phyloP scores from a whole-genome alignment of 495 filamentous ascomycete species.

The Penicillium ucsense region DNA sequence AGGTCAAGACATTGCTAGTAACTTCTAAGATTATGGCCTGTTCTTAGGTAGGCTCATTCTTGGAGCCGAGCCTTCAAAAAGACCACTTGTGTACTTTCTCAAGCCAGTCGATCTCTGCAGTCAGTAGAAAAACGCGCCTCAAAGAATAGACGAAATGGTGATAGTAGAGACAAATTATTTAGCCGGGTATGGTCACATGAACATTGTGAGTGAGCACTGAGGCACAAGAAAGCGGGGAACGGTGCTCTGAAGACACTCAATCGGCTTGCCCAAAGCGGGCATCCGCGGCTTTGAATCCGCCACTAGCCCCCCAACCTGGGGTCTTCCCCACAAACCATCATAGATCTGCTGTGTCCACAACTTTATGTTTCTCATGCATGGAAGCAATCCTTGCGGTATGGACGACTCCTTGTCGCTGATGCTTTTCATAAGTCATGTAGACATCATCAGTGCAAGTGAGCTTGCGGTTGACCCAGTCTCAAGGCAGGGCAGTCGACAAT shows the following conservation, averaged over 20 bases:
- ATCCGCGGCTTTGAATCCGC: conserved; percentile 3
- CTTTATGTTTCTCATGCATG: too few species aligned
- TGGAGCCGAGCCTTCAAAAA: too few species aligned
- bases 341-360: not conserved
- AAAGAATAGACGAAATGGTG: too few species aligned
- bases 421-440: not conserved
- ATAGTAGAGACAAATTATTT: too few species aligned
- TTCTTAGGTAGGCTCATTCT: too few species aligned
- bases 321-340: not conserved
- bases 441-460: not conserved
- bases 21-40: too few species aligned
- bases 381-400: not conserved
- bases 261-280: conserved; percentile 16
- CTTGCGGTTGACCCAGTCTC: too few species aligned
- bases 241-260: not conserved
- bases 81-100: too few species aligned
- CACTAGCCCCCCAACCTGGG: not conserved
- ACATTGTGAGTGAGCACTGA: not conserved
- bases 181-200: conserved; percentile 2
- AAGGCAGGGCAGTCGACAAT: too few species aligned
- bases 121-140: too few species aligned
- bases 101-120: too few species aligned
- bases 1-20: too few species aligned
- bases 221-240: not conserved
- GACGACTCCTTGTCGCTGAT: not conserved